Base-by-base conservation (phyloP, 176 grass and related monocot species). In the Phyllostachys edulis region DNA sequence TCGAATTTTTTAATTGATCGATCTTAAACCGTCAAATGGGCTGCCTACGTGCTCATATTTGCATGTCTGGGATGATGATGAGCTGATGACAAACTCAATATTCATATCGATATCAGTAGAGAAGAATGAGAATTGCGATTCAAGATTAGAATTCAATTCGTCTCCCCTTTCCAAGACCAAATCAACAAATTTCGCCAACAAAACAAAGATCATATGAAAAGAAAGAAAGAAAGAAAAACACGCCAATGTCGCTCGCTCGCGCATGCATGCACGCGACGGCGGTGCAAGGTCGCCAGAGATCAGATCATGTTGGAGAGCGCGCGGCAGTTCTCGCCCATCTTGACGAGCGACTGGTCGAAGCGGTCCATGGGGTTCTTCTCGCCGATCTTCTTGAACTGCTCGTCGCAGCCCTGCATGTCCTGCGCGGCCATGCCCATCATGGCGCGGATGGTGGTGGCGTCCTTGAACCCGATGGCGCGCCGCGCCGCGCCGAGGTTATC, bases 241-340 rank as follows among this genome's bases (percentile, higher is more conserved):
- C 9, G 13, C 75, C 37, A 62, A 71, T 21, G 75, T 74, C 3
- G 50, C n/a, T 55, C 2, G 54, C 67, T 77, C 78, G 83, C 13
- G 18, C 45, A 60, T 12, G 3, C 21, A 59, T 39, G 63, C 46
- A 0, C 4, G 18, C 63, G 50, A 57, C 16, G 23, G 20, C 9
- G 2, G 16, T 47, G 69, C 38, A 21, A 69, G 29, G 55, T 13
- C 49, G 29, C 5, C 4, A 16, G 32, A 4, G 63, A 63, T 83
- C 23, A 89, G 64, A 90, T 86, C 65, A 90, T 82, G 84, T 86
- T 90, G 73, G 88, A 90, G 56, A 90, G 88, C 2, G 55, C 69
- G 66, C 72, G 73, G 12, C 84, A 86, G 66, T 59, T 86, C 78
- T 90, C 73, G 21, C 67, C 27, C 32, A 90, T 90, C 38, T 39